A percentile compares a stretch with the other conserved stretches of the same genome.
These are phyloP conservation scores for Epichloe gansuensis DNA, from an alignment of 2,329 filamentous ascomycete species.

Conservation along the genomic window DNA sequence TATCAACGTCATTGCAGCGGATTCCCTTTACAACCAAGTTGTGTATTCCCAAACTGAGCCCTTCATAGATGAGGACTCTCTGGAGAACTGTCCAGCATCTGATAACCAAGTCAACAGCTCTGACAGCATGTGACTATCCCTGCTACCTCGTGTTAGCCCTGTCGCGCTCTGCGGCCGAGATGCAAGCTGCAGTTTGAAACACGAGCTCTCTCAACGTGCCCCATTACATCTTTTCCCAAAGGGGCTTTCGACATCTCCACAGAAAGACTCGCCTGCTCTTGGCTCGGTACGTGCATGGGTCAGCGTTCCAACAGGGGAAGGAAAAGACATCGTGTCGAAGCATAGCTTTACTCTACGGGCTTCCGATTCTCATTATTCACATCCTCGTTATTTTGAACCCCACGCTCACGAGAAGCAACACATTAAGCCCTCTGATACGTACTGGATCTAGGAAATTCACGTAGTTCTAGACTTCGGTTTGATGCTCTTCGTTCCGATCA, in stretches of 20 bases:
- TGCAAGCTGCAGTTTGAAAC: slow-evolving; percentile 2
- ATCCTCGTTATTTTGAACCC: not conserved
- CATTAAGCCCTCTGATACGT: not conserved
- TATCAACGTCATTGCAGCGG: not conserved
- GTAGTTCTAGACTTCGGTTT: not conserved
- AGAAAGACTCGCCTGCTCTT: not conserved
- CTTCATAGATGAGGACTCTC: not conserved
- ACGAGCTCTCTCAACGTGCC: not conserved
- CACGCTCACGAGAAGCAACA: not conserved
- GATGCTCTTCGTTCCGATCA: not conserved
- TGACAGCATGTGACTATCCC: slow-evolving; percentile 3
- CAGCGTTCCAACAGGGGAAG: not conserved
- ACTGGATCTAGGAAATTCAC: not conserved
- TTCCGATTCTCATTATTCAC: not conserved
- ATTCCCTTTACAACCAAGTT: too few relatives aligned
- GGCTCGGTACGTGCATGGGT: not conserved
- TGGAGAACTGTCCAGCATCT: not conserved
- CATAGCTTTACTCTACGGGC: not conserved
- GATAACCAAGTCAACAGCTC: not conserved
- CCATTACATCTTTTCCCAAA: not conserved
- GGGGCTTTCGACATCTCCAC: not conserved
- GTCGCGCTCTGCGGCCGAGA: slow-evolving; percentile 5
- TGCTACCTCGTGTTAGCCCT: slow-evolving; percentile 8
- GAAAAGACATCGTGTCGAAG: not conserved
- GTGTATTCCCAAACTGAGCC: not conserved